Percentiles rank a stretch among this genome's conserved stretches.
Evolutionary conservation across 805 yeast genomes (phyloP).

Genomic region (Starmerella floris): DNA sequence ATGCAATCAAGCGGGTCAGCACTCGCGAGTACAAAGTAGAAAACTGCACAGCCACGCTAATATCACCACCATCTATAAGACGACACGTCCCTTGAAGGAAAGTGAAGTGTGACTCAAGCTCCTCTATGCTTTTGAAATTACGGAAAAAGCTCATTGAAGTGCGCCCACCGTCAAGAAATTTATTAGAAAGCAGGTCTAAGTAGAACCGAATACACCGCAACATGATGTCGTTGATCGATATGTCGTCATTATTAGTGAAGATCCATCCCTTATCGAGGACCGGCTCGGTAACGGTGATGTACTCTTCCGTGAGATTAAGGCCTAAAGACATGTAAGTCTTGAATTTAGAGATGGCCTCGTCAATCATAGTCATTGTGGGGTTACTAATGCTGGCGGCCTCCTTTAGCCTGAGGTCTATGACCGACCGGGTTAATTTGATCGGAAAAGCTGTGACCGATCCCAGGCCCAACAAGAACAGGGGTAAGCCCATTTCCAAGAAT

Average conservation of each 20-base stretch:
- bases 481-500: slow-evolving; percentile 54
- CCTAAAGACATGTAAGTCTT: slow-evolving; percentile 64
- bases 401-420: slow-evolving; percentile 55
- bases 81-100: slow-evolving; percentile 65
- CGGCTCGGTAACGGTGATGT: slow-evolving; percentile 39
- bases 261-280: slow-evolving; percentile 57
- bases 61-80: slow-evolving; percentile 67
- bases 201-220: slow-evolving; percentile 62
- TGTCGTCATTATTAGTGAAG: slow-evolving; percentile 49
- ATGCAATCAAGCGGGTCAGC: slow-evolving; percentile 52
- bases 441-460: slow-evolving; percentile 64
- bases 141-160: slow-evolving; percentile 43
- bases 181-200: slow-evolving; percentile 56
- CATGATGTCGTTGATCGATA: slow-evolving; percentile 51
- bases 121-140: slow-evolving; percentile 85
- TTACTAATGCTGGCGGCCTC: slow-evolving; percentile 67
- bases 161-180: slow-evolving; percentile 63
- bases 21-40: slow-evolving; percentile 52
- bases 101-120: slow-evolving; percentile 69
- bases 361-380: slow-evolving; percentile 92
- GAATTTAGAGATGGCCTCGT: slow-evolving; percentile 80
- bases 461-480: slow-evolving; percentile 44
- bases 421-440: slow-evolving; percentile 61
- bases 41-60: slow-evolving; percentile 67
- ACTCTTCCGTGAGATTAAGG: slow-evolving; percentile 55